These are phyloP conservation scores for Leptosphaerulina australis DNA, from an alignment of 2,329 filamentous ascomycete species.

Conservation along the genomic window DNA sequence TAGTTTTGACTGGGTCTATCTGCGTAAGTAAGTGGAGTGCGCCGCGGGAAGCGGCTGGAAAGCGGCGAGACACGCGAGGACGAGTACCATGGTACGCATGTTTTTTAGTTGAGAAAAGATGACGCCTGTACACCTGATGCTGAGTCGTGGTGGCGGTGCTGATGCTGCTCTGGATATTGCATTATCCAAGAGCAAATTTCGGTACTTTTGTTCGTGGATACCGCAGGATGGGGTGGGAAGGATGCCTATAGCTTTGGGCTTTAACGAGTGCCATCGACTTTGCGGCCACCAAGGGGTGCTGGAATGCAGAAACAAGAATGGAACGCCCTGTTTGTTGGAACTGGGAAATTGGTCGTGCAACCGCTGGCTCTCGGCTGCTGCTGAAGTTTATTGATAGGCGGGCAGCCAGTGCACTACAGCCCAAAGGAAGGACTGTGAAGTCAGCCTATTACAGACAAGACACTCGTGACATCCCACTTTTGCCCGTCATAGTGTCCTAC, in stretches of 20 bases:
- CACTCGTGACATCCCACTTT: slow-evolving; percentile 7
- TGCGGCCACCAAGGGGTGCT: slow-evolving; percentile 5
- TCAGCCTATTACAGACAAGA: slow-evolving; percentile 1
- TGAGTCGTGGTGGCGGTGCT: slow-evolving; percentile 1
- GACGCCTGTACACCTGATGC: slow-evolving; percentile 1
- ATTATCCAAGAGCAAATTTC: neutral
- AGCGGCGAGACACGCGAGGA: slow-evolving; percentile 15
- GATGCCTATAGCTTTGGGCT: slow-evolving; percentile 9
- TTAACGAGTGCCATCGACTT: slow-evolving; percentile 3
- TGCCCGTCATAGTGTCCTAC: neutral
- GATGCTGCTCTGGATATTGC: slow-evolving; percentile 2
- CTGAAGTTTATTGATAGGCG: neutral
- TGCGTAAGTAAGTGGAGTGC: slow-evolving; percentile 3
- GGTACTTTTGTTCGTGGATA: slow-evolving; percentile 10
- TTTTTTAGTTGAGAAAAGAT: slow-evolving; percentile 13
- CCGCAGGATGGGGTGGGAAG: slow-evolving; percentile 14
- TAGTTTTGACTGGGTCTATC: slow-evolving; percentile 1
- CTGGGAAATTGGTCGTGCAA: neutral
- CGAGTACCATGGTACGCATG: slow-evolving; percentile 13
- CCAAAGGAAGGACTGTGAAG: neutral
- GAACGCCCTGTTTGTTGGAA: neutral
- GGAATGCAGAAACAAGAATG: slow-evolving; percentile 11
- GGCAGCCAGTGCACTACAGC: slow-evolving; percentile 1
- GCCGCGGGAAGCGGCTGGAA: slow-evolving; percentile 11
- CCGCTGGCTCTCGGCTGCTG: neutral